Evolutionary conservation across 139 green algal species (phyloP), one percentile per base, ranked within the genome.

Genomic region (Limnomonas spitsbergensis): DNA sequence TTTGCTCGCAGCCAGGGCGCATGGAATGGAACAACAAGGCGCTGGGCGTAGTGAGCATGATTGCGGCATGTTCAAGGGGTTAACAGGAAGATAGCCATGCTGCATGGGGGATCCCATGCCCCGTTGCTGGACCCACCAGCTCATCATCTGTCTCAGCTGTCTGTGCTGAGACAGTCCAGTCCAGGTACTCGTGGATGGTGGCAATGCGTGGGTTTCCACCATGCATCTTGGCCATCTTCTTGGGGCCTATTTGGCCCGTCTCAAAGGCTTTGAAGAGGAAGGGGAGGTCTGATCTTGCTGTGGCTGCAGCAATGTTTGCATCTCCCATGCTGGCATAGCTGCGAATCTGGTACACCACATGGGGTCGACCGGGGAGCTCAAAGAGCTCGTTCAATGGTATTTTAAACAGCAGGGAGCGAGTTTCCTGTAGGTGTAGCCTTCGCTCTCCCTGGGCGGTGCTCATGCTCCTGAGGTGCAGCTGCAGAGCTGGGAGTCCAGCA

Each of bases 181-280:
- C 91, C 27, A 98, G 87, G 84, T 97, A 98, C 80, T 98, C 93
- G 78, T 98, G 94, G 39, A 98, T 98, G 69, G 94, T 98, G 69
- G 90, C 82, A 20, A 89, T 87, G 24, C 94, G 87, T 3, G 92
- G 89, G 72, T 90, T 83, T 36, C 83, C 84, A 0, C 81, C 84
- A 38, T 92, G 83, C n/a, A 89, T 85, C 38, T 88, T 88, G 31
- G 93, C 81, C 20, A 91, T 72, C n/a, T 84, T 76, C 66, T 88
- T 85, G 35, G 88, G 88, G 1, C 84, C 84, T 39, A 87, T 89
- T 78, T 97, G 92, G 24, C 93, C 93, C 3, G 89, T 90, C 82
- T 97, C 93, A 78, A 97, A 97, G 3, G 93, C 93, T 68, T 94
- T 94, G 87, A 98, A 98, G 1, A 98, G 83, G 80, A 96, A 98